phyloP scores from a whole-genome alignment of 306 rosid species.

The Cercis canadensis region DNA sequence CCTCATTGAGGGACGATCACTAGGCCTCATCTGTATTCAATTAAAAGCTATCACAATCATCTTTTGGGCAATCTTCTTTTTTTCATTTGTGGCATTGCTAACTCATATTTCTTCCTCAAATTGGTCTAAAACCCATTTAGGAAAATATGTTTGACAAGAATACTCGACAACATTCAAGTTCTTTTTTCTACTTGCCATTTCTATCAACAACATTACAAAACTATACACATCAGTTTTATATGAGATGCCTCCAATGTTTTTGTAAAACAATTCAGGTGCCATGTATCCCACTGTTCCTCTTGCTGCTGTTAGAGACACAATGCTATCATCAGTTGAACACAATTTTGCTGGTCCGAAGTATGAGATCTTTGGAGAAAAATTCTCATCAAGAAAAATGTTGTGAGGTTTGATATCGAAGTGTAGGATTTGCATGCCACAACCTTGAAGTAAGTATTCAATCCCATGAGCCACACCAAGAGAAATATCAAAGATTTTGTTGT shows the following conservation, averaged over 20 bases:
- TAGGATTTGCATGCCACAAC: conserved; percentile 35
- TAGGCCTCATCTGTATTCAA: conserved; percentile 26
- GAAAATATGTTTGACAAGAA: conserved; percentile 13
- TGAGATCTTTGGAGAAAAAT: conserved; percentile 19
- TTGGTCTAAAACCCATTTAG: conserved; percentile 28
- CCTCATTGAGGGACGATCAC: conserved; percentile 23
- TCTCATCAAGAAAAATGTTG: conserved; percentile 22
- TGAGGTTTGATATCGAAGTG: conserved; percentile 32
- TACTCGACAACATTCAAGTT: conserved; percentile 3
- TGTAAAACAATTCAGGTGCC: conserved; percentile 19
- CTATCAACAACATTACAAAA: conserved; percentile 25
- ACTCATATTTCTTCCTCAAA: conserved; percentile 24
- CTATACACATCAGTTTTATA: conserved; percentile 27
- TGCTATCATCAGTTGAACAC: conserved; percentile 15
- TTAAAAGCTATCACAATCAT: conserved; percentile 23
- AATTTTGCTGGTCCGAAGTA: conserved; percentile 20
- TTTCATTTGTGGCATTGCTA: conserved; percentile 5
- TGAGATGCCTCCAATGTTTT: conserved; percentile 19
- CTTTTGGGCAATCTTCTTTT: conserved; percentile 28
- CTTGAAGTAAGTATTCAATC: conserved; percentile 32
- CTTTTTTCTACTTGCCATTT: conserved; percentile 27
- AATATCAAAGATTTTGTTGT: conserved; percentile 3
- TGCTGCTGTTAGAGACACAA: conserved; percentile 22
- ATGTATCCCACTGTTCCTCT: conserved; percentile 33
- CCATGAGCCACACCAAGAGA: conserved; percentile 30